Conservation (phyloP, 1,139 yeast species). For the Sugiyamaella grinbergsii region DNA sequence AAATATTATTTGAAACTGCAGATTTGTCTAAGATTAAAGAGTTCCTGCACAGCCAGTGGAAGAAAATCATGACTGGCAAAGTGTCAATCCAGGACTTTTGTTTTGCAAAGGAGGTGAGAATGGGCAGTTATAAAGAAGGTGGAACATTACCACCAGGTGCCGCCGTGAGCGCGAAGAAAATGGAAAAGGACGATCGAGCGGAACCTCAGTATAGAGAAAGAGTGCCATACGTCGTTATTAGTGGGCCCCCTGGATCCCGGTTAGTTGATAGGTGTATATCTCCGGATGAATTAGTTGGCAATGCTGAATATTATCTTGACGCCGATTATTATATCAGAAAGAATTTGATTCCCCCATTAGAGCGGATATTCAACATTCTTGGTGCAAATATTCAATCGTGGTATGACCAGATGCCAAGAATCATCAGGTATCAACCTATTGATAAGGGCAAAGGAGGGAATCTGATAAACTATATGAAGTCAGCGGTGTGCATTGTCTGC, state of each 20-base stretch:
- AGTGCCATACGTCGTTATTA: slow-evolving; percentile 79
- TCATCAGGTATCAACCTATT: slow-evolving; percentile 20
- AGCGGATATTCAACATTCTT: slow-evolving; percentile 74
- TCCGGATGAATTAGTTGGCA: slow-evolving; percentile 66
- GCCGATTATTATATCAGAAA: slow-evolving; percentile 81
- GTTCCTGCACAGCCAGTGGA: slow-evolving; percentile 66
- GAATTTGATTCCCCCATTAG: slow-evolving; percentile 85
- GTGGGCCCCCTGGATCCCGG: slow-evolving; percentile 64
- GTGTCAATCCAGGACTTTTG: slow-evolving; percentile 80
- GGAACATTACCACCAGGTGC: slow-evolving; percentile 90
- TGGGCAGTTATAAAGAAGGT: slow-evolving; percentile 79
- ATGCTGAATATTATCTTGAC: slow-evolving; percentile 53
- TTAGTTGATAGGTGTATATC: slow-evolving; percentile 77
- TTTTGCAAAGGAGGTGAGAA: slow-evolving; percentile 85
- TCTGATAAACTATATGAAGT: slow-evolving; percentile 33
- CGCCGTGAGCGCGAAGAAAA: slow-evolving; percentile 62
- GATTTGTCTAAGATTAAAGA: slow-evolving; percentile 70
- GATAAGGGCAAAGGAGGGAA: slow-evolving; percentile 17
- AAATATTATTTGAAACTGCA: slow-evolving; percentile 67
- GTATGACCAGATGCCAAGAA: slow-evolving; percentile 72
- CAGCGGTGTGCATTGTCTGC: slow-evolving; percentile 36
- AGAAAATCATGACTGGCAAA: slow-evolving; percentile 60
- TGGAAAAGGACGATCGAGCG: slow-evolving; percentile 64
- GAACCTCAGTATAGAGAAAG: slow-evolving; percentile 90
- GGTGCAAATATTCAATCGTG: slow-evolving; percentile 81